Evolutionary conservation across 129 eudicot genomes (phyloP).

Genomic region (Flaveria sonorensis): DNA sequence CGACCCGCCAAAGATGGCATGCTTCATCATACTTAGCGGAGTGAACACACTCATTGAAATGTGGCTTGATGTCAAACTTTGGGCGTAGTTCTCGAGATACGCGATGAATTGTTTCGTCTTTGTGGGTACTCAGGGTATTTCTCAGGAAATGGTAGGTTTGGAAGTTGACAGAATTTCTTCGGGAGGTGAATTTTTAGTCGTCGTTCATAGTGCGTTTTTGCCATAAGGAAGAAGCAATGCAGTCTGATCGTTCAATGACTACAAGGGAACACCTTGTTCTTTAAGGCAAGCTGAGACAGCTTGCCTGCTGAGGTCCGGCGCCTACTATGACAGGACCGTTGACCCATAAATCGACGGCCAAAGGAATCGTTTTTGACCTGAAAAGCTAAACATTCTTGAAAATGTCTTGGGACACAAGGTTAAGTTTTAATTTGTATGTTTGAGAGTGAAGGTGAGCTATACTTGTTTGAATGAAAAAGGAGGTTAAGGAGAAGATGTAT

Average conservation of each 20-base stretch:
- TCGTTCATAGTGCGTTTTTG: slow-evolving; percentile 24
- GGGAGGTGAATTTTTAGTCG: slow-evolving; percentile 29
- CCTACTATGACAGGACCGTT: slow-evolving; percentile 25
- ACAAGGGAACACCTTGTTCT: slow-evolving; percentile 22
- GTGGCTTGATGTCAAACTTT: slow-evolving; percentile 21
- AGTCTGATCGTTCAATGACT: slow-evolving; percentile 27
- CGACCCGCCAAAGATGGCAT: slow-evolving; percentile 22
- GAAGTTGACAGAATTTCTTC: slow-evolving; percentile 23
- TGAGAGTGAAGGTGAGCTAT: slow-evolving; percentile 30
- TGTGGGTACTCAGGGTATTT: slow-evolving; percentile 24
- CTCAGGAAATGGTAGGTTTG: slow-evolving; percentile 20
- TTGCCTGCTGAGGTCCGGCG: slow-evolving; percentile 23
- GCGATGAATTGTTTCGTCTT: slow-evolving; percentile 23
- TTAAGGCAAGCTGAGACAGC: slow-evolving; percentile 22
- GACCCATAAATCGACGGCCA: slow-evolving; percentile 12
- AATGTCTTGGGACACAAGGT: slow-evolving; percentile 13
- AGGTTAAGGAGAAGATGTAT: slow-evolving; percentile 40
- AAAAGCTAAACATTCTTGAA: slow-evolving; percentile 11
- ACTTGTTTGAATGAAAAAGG: slow-evolving; percentile 41
- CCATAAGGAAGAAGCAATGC: slow-evolving; percentile 26
- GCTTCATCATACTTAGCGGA: slow-evolving; percentile 19
- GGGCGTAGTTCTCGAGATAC: slow-evolving; percentile 20
- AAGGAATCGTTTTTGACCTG: neutral
- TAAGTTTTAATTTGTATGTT: slow-evolving; percentile 18
- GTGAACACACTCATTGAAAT: slow-evolving; percentile 18